Evolutionary conservation across 495 filamentous ascomycete genomes (phyloP).

Genomic region (Penicillium canescens): DNA sequence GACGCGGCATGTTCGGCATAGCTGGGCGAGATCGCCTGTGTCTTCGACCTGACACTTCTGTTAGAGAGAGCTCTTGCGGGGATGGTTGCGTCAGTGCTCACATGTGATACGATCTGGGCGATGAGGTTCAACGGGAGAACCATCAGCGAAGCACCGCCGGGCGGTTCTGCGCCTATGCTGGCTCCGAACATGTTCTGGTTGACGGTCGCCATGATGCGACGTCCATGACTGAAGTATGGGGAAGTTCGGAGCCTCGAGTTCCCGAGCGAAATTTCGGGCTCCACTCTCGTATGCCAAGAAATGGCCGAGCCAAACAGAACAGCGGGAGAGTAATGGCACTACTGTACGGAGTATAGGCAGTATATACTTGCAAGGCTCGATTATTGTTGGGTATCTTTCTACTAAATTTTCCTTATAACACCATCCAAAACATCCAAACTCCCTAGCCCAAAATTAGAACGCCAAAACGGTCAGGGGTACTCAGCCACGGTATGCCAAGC

Average conservation of each 20-base stretch:
- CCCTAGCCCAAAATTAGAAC: not conserved
- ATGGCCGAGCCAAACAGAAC: not conserved
- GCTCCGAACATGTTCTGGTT: constrained; percentile 51
- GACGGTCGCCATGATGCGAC: constrained; percentile 49
- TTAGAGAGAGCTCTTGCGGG: constrained; percentile 1
- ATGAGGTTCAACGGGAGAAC: constrained; percentile 60
- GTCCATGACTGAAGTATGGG: constrained; percentile 20
- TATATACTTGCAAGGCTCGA: not conserved
- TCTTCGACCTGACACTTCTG: constrained; percentile 47
- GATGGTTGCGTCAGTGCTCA: constrained; percentile 23
- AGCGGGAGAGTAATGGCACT: not conserved
- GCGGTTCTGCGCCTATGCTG: constrained; percentile 33
- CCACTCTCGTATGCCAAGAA: constrained; percentile 10
- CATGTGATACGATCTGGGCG: constrained; percentile 53
- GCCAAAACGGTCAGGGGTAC: constrained; percentile 5
- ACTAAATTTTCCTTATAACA: constrained; percentile 1
- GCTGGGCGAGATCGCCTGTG: constrained; percentile 54
- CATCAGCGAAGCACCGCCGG: constrained; percentile 37
- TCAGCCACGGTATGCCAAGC: not conserved
- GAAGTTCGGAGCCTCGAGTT: constrained; percentile 25
- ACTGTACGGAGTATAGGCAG: too few species aligned
- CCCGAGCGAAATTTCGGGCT: constrained; percentile 17
- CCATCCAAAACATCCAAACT: not conserved
- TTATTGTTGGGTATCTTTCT: constrained; percentile 6
- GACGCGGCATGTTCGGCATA: constrained; percentile 61